Conservation (phyloP, 2,329 filamentous ascomycete genomes). For the Sordariomycetes sp. region DNA sequence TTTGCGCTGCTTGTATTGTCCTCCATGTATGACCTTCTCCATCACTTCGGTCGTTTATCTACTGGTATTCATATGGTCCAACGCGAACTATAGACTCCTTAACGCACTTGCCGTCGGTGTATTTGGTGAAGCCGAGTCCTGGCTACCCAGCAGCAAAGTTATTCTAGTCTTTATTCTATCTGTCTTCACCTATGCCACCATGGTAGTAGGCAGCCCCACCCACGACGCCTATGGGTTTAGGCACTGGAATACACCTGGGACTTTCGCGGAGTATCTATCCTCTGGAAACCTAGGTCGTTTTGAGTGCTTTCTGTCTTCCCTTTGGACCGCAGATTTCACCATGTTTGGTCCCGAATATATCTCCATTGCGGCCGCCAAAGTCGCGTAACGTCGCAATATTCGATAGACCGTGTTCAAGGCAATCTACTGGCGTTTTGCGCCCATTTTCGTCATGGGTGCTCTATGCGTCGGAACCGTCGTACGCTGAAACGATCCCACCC, state of each 20-base stretch:
- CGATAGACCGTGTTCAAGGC: conserved; percentile 60
- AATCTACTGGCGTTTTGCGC: conserved; percentile 55
- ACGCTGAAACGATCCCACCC: conserved; percentile 42
- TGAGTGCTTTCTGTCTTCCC: conserved; percentile 54
- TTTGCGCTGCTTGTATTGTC: neutral
- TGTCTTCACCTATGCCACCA: conserved; percentile 64
- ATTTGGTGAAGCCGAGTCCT: conserved; percentile 45
- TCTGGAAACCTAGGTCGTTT: conserved; percentile 51
- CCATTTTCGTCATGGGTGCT: conserved; percentile 48
- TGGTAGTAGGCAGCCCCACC: conserved; percentile 64
- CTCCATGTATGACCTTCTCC: neutral
- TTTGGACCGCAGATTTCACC: conserved; percentile 51
- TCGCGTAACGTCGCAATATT: conserved; percentile 46
- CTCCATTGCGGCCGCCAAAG: conserved; percentile 54
- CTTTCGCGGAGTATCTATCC: conserved; percentile 35
- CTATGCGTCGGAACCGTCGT: conserved; percentile 56
- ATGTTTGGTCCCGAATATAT: conserved; percentile 57
- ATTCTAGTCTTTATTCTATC: conserved; percentile 55
- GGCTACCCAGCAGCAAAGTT: conserved; percentile 48
- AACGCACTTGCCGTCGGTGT: too few species aligned
- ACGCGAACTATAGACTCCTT: neutral
- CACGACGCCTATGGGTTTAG: conserved; percentile 56
- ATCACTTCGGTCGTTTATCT: neutral
- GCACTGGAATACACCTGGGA: conserved; percentile 54
- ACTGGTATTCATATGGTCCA: neutral